Conservation (phyloP, 768 basidiomycete genomes). For the Lentinula lateritia region DNA sequence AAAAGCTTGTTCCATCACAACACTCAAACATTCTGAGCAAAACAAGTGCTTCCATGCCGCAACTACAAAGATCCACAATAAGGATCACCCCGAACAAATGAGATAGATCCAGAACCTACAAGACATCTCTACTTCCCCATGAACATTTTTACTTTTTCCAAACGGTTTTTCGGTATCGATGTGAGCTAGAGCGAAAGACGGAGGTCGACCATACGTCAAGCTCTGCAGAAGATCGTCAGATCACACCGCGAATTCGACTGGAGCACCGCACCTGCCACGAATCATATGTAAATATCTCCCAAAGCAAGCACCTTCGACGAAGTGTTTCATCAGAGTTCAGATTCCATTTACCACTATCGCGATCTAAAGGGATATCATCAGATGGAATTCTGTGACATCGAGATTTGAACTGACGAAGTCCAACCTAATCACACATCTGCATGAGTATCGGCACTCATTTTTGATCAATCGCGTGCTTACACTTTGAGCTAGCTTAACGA, state of each 20-base stretch:
- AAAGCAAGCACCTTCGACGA: conserved; percentile 54
- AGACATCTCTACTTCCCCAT: conserved; percentile 54
- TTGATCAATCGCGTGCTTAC: conserved; percentile 27
- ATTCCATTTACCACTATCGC: conserved; percentile 65
- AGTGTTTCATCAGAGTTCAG: conserved; percentile 50
- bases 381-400: conserved; percentile 9
- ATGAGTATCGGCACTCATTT: neutral
- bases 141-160: conserved; percentile 34
- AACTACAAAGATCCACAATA: conserved; percentile 29
- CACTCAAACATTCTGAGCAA: conserved; percentile 52
- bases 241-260: neutral
- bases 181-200: conserved; percentile 54
- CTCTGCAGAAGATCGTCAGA: conserved; percentile 34
- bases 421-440: conserved; percentile 36
- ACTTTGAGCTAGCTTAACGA: conserved; percentile 65
- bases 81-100: neutral
- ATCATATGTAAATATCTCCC: conserved; percentile 64
- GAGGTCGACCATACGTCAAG: conserved; percentile 66
- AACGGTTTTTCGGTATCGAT: conserved; percentile 51
- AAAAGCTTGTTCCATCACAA: conserved; percentile 66
- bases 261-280: conserved; percentile 56
- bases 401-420: conserved; percentile 50
- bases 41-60: conserved; percentile 69
- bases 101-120: conserved; percentile 36
- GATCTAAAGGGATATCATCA: conserved; percentile 35